A percentile compares a stretch with the other conserved stretches of the same genome.
phyloP scores from a whole-genome alignment of 2,329 filamentous ascomycete genomes.

The Aspergillus oerlinghausenensis region DNA sequence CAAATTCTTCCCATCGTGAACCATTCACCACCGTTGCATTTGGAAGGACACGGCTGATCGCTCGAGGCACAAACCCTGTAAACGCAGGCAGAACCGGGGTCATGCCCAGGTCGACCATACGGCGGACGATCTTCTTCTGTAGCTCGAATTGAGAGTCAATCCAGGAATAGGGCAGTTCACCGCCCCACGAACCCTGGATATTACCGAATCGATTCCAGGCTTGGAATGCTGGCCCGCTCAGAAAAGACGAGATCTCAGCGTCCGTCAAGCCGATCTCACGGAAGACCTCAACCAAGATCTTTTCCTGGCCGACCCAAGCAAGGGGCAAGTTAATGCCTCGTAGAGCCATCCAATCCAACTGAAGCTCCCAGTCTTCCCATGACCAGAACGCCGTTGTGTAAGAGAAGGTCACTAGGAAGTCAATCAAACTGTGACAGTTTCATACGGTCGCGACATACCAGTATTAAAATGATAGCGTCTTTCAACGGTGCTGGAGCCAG shows the following conservation, averaged over 20 bases:
- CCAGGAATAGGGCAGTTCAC: conserved; percentile 42
- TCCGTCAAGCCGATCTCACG: conserved; percentile 43
- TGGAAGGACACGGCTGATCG: conserved; percentile 40
- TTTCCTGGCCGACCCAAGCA: conserved; percentile 51
- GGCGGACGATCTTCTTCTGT: conserved; percentile 45
- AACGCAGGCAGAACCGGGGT: conserved; percentile 50
- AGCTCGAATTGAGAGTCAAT: conserved; percentile 46
- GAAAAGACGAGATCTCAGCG: conserved; percentile 43
- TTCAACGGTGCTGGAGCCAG: conserved; percentile 24
- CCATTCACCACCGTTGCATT: conserved; percentile 43
- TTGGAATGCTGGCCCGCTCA: conserved; percentile 50
- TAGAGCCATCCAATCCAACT: conserved; percentile 52
- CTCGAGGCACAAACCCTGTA: conserved; percentile 47
- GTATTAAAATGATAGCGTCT: conserved; percentile 49
- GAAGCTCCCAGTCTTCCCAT: conserved; percentile 52
- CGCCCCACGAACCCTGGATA: conserved; percentile 49
- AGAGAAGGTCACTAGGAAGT: conserved; percentile 45
- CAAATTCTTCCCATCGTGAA: conserved; percentile 20
- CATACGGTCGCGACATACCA: conserved; percentile 22
- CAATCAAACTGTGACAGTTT: not conserved
- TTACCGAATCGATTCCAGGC: conserved; percentile 55
- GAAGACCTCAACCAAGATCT: conserved; percentile 48
- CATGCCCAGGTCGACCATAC: conserved; percentile 52
- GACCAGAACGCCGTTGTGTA: conserved; percentile 50
- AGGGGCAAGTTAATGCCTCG: conserved; percentile 50